Evolutionary conservation across 306 rosid genomes (phyloP).

Genomic region (Nissolia schottii): DNA sequence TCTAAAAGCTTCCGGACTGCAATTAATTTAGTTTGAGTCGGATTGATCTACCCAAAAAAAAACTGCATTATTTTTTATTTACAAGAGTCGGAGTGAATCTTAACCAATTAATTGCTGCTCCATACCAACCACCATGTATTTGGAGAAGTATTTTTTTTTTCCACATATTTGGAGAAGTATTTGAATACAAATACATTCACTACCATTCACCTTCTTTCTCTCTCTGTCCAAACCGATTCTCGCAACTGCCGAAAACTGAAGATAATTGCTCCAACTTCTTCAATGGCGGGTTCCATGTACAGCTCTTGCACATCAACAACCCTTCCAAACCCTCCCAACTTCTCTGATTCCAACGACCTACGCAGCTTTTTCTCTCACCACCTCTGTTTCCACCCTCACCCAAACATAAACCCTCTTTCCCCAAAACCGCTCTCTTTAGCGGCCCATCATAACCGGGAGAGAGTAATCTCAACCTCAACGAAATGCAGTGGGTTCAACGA

Average conservation of each 20-base stretch:
- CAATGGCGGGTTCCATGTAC: conserved; percentile 43
- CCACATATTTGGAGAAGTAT: background rate
- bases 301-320: conserved; percentile 15
- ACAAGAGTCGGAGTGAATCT: no score
- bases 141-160: no score
- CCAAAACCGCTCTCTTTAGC: background rate
- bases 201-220: background rate
- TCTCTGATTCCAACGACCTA: background rate
- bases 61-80: no score
- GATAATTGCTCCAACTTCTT: background rate
- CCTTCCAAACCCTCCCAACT: conserved; percentile 15
- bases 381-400: conserved; percentile 13
- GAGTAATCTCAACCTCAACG: background rate
- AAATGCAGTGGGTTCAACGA: conserved; percentile 26
- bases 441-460: conserved; percentile 7
- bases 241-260: background rate
- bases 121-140: background rate
- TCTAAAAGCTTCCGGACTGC: no score
- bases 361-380: conserved; percentile 1
- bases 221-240: background rate
- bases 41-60: no score
- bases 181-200: background rate
- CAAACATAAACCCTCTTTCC: background rate
- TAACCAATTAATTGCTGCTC: no score
- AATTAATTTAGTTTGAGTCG: no score